A percentile compares a stretch with the other conserved stretches of the same genome.
Evolutionary conservation across 169 alveolate species (phyloP).

Genomic region (Plasmodium knowlesi): DNA sequence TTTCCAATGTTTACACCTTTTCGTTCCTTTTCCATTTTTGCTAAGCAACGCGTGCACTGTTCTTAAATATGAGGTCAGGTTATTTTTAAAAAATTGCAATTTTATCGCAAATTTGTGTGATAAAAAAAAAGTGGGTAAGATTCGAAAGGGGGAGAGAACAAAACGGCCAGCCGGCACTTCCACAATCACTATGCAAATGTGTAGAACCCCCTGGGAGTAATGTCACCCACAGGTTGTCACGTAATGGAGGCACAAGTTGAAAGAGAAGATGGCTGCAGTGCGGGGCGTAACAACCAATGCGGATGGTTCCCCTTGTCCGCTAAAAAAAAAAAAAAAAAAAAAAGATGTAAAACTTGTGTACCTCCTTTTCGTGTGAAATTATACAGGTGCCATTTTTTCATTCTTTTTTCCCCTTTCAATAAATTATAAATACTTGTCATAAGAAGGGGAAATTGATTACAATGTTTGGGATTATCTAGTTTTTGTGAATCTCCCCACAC

Average conservation of each 20-base stretch:
- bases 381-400: not conserved
- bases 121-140: not conserved
- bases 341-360: not conserved
- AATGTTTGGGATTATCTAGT: not conserved
- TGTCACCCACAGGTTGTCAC: not conserved
- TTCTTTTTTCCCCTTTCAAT: not conserved
- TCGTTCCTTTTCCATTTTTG: not conserved
- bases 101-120: not conserved
- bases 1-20: not conserved
- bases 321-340: not conserved
- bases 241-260: not conserved
- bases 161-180: not conserved
- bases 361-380: not conserved
- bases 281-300: not conserved
- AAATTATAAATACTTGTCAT: not conserved
- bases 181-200: not conserved
- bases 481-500: not conserved
- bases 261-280: not conserved
- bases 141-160: not conserved
- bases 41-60: not conserved
- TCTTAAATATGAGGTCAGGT: not conserved
- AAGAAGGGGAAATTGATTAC: not conserved
- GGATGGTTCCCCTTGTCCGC: not conserved
- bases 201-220: not conserved
- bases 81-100: not conserved